Conservation (phyloP, 495 filamentous ascomycete genomes). For the Aspergillus bertholletiae region DNA sequence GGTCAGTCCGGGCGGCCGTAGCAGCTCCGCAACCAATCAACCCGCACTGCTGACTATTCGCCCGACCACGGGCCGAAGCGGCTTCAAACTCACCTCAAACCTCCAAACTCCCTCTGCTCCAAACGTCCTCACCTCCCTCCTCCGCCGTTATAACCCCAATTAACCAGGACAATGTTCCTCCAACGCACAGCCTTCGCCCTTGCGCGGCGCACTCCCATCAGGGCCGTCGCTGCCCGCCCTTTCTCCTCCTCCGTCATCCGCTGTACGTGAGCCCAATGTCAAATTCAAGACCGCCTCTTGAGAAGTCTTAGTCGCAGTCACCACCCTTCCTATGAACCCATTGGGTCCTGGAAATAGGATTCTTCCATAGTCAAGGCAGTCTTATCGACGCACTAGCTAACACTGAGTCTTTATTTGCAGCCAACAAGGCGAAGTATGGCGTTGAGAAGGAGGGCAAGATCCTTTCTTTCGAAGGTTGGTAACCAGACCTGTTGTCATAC, state of each 20-base stretch:
- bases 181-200: conserved; percentile 73
- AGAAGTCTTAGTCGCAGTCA: conserved; percentile 17
- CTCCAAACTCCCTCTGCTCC: conserved; percentile 36
- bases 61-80: conserved; percentile 39
- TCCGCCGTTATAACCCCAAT: conserved; percentile 19
- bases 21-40: conserved; percentile 32
- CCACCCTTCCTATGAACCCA: conserved; percentile 14
- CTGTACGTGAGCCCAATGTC: conserved; percentile 36
- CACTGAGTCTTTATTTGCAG: conserved; percentile 21
- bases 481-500: conserved; percentile 7
- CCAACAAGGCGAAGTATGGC: conserved; percentile 34
- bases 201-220: conserved; percentile 64
- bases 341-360: conserved; percentile 8
- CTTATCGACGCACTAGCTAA: conserved; percentile 21
- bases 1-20: conserved; percentile 17
- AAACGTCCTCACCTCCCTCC: conserved; percentile 22
- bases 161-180: conserved; percentile 67
- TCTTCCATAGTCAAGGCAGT: neutral
- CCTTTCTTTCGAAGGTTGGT: conserved; percentile 44
- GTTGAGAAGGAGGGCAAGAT: conserved; percentile 40
- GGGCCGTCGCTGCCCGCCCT: conserved; percentile 48
- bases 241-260: conserved; percentile 48
- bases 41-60: conserved; percentile 28
- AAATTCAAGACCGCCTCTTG: conserved; percentile 23
- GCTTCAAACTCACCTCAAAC: conserved; percentile 47